phyloP scores from a whole-genome alignment of 2,329 filamentous ascomycete species.

The Knufia petricola region DNA sequence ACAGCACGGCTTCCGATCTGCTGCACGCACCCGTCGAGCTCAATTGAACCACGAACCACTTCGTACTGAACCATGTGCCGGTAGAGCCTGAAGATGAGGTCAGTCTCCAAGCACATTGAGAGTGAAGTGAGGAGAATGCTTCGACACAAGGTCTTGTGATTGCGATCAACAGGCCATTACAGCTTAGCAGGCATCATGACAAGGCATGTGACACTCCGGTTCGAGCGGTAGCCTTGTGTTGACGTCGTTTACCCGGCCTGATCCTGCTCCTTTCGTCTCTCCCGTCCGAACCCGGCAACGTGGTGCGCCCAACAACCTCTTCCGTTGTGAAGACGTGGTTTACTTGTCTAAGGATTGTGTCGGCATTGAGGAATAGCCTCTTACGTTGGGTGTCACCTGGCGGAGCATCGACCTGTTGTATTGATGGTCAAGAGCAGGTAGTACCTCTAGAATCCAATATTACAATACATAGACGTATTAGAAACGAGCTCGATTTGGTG shows the following conservation, averaged over 20 bases:
- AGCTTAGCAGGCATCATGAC: not conserved
- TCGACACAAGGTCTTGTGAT: constrained; percentile 4
- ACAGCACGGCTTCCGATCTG: not conserved
- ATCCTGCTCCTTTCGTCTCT: not conserved
- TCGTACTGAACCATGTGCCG: not conserved
- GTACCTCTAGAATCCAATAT: too few relatives aligned
- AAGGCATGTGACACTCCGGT: not conserved
- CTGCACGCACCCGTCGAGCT: not conserved
- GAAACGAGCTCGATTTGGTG: too few relatives aligned
- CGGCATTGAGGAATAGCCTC: too few relatives aligned
- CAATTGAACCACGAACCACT: not conserved
- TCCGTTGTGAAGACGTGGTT: not conserved
- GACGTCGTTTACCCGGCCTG: not conserved
- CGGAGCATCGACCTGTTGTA: too few relatives aligned
- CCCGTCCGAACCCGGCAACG: too few relatives aligned
- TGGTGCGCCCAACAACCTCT: not conserved
- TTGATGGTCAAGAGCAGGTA: too few relatives aligned
- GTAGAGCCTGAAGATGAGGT: not conserved
- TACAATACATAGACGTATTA: too few relatives aligned
- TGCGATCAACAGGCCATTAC: not conserved
- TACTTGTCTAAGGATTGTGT: not conserved
- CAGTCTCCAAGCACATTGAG: not conserved
- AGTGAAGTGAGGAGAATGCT: constrained; percentile 8
- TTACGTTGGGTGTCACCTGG: too few relatives aligned
- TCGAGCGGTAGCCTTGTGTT: not conserved